Base-by-base conservation (phyloP, 31 red algal species). In the Odonthalia washingtoniensis region DNA sequence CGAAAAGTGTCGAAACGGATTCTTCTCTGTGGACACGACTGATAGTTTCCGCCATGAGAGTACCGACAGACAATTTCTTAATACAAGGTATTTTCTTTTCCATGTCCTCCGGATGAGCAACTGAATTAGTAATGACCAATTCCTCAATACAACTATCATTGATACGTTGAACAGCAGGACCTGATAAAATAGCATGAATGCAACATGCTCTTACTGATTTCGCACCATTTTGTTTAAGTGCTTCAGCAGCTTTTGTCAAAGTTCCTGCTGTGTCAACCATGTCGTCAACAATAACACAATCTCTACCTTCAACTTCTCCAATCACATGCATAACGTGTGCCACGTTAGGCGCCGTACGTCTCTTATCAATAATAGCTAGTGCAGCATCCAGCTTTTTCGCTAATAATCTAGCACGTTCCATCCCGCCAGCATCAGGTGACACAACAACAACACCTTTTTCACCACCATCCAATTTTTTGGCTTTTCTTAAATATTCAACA, bases 211-310 rank as follows among this genome's bases (percentile, higher is more conserved):
- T 64, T 1, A 99, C 91, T 44, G 83, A 70, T 6, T 77, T 73
- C n/a, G 98, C 98, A 5, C 98, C 98, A 32, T 97, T 85, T 53
- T 97, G 81, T 81, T 96, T 99, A 17, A 99, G 79, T 5, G 95
- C 90, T 28, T 84, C 83, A 5, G 95, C 98, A 0, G 95, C 98
- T 83, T 97, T 91, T 4, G 85, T 91, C 73, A 99, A 60, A 40
- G 98, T 99, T 9, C 95, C 95, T 3, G 98, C 98, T 24, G 98
- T 99, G 72, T 99, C 98, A 35, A 97, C 94, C 91, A 99, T 99
- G 74, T 99, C 98, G 78, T 99, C 98, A 4, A 97, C 93, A 85
- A 99, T 97, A 26, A 99, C 83, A 74, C 95, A 97, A 70, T 97
- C 88, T n/a, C 87, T 72, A 43, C 84, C 87, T 46, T 87, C 75